Evolutionary conservation across 2,329 filamentous ascomycete species (phyloP).

Genomic region (Alternaria arborescens): DNA sequence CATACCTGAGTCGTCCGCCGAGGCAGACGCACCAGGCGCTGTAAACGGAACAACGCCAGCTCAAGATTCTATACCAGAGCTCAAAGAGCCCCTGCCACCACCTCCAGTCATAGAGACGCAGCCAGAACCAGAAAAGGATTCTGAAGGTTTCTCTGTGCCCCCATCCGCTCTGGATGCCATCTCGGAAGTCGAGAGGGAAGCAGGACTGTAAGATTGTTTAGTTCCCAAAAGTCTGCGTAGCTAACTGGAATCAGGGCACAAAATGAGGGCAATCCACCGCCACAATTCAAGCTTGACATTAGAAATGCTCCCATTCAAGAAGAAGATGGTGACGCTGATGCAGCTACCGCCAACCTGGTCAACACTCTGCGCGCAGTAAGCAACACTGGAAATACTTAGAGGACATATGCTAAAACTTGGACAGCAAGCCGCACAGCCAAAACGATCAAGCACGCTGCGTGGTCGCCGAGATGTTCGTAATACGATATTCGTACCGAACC

Average conservation of each 20-base stretch:
- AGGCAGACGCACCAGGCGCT: conserved; percentile 27
- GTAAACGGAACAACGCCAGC: conserved; percentile 41
- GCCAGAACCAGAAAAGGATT: conserved; percentile 64
- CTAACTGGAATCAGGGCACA: conserved; percentile 20
- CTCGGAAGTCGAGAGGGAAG: conserved; percentile 76
- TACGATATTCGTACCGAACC: conserved; percentile 78
- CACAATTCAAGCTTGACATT: conserved; percentile 81
- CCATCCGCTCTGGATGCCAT: conserved; percentile 66
- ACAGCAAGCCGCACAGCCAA: conserved; percentile 65
- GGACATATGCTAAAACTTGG: conserved; percentile 24
- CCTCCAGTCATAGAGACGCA: conserved; percentile 33
- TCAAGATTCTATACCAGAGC: conserved; percentile 46
- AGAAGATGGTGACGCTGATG: conserved; percentile 76
- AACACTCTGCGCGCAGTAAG: conserved; percentile 71
- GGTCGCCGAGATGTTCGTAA: conserved; percentile 92
- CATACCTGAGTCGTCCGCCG: conserved; percentile 28
- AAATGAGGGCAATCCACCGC: conserved; percentile 40
- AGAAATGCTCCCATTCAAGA: conserved; percentile 79
- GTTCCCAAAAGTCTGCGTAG: conserved; percentile 8
- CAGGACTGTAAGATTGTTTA: conserved; percentile 44
- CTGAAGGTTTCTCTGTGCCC: conserved; percentile 80
- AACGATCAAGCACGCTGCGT: conserved; percentile 74
- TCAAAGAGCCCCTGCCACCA: conserved; percentile 49
- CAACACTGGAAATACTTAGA: conserved; percentile 1
- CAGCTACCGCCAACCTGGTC: conserved; percentile 77